Conservation (phyloP, 2,329 filamentous ascomycete genomes). For the Trichoderma semiorbis region DNA sequence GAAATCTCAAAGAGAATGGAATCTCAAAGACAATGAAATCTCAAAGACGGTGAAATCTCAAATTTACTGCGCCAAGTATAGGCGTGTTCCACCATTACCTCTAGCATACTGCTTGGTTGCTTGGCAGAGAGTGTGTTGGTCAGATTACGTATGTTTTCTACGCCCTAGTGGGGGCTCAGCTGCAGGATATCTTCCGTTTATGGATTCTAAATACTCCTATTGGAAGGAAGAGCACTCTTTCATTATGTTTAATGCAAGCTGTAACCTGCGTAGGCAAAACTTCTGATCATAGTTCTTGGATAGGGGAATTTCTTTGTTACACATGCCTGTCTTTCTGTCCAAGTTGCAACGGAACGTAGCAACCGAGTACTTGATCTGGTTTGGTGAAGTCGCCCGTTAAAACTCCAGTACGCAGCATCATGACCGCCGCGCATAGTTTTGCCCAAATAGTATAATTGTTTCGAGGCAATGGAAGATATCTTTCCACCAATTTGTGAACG, state of each 20-base stretch:
- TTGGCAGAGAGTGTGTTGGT: background rate
- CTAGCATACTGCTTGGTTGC: background rate
- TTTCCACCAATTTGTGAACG: background rate
- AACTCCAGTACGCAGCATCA: background rate
- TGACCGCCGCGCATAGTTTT: background rate
- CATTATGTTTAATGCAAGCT: background rate
- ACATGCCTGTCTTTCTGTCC: background rate
- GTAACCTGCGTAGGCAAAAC: background rate
- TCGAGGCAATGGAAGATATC: background rate
- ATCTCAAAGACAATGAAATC: too few relatives aligned
- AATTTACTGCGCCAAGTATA: background rate
- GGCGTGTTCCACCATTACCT: background rate
- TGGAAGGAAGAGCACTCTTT: background rate
- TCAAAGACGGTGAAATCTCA: background rate
- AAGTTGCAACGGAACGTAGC: background rate
- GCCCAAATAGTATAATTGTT: background rate
- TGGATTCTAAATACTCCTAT: background rate
- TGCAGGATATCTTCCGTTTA: background rate
- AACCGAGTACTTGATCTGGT: background rate
- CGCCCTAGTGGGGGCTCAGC: background rate
- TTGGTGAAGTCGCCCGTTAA: background rate
- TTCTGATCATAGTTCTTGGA: background rate
- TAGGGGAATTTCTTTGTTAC: background rate
- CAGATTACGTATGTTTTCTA: background rate
- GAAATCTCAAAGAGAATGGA: too few relatives aligned